These are phyloP conservation scores for Planoprotostelium fungivorum DNA, from an alignment of 78 protist genomes.

Conservation along the genomic window DNA sequence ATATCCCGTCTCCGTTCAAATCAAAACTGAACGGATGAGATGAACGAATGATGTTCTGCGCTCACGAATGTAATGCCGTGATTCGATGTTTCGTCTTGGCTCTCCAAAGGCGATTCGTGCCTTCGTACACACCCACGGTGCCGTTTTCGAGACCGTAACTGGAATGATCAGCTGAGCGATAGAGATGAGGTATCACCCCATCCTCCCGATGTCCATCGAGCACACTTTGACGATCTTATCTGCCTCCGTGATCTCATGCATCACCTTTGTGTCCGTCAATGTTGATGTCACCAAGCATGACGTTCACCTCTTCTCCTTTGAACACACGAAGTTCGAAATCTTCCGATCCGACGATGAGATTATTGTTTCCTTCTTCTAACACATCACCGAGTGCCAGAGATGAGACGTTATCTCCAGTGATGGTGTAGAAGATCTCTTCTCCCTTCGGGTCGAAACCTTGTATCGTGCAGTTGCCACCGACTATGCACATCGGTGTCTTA, in stretches of 20 bases:
- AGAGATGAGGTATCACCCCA: constrained; percentile 1
- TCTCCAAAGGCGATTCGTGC: constrained; percentile 20
- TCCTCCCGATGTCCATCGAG: not conserved
- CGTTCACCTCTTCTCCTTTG: constrained; percentile 17
- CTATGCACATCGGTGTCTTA: constrained; percentile 5
- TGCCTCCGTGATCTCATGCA: constrained; percentile 25
- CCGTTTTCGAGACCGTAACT: constrained; percentile 54
- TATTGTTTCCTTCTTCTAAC: constrained; percentile 7
- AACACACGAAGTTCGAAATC: constrained; percentile 47
- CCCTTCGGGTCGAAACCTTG: constrained; percentile 50
- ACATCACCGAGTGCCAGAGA: constrained; percentile 13
- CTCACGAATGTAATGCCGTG: not conserved
- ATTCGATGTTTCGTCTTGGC: constrained; percentile 28
- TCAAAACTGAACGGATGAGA: constrained; percentile 11
- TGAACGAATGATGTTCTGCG: not conserved
- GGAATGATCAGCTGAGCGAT: not conserved
- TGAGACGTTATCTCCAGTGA: constrained; percentile 57
- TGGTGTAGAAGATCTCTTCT: constrained; percentile 32
- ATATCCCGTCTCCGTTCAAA: constrained; percentile 54
- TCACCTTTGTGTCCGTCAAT: not conserved
- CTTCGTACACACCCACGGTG: constrained; percentile 55
- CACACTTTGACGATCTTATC: constrained; percentile 6
- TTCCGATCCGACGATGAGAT: constrained; percentile 59
- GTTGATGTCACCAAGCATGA: not conserved
- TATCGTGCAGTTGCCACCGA: constrained; percentile 68